Base-by-base conservation (phyloP, 139 green algal species). In the Coelastrella sp. region DNA sequence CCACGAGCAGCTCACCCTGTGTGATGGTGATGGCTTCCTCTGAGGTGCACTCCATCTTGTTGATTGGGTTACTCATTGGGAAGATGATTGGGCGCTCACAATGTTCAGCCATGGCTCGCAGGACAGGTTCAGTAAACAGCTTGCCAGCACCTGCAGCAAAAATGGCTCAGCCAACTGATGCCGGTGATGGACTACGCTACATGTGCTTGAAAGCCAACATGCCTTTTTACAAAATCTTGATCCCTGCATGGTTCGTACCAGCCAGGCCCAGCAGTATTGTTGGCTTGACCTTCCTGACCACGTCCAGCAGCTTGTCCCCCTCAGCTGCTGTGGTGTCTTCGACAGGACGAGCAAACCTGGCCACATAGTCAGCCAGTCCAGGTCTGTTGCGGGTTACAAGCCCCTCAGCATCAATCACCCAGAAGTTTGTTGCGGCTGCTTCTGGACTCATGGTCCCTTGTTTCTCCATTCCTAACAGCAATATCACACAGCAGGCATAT, bases 1-100 rank as follows among this genome's bases (percentile, higher is more conserved):
- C 17, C n/a, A n/a, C 1, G 6, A 7, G 17, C 64, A 21, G 34
- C 48, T 53, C 25, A 78, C 80, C 82, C 7, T 91, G 23, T 0
- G 90, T 97, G 50, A 51, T 91, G 2, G 74, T 45, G 25, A 96
- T 81, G 6, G 91, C 95, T 37, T 96, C 88, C 85, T 94, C 66
- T 17, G 81, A 79, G 0, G 88, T 93, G 86, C 88, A 90, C 77
- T 98, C 96, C 57, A 94, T 91, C 62, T 95, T 93, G 63, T 51
- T 91, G 21, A 93, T 99, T 37, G 96, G 96, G 89, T 99, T 99
- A 87, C 84, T 94, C 79, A 99, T 92, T 9, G 96, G 92, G 79
- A 99, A 97, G 38, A 98, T 92, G 80, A 98, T 89, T 27, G 96
- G 96, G 0, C 91, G 89, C 30, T 66, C 84, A 80, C 85, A 91